Conservation (phyloP, 2,329 filamentous ascomycete genomes). For the Tolypocladium inflatum region DNA sequence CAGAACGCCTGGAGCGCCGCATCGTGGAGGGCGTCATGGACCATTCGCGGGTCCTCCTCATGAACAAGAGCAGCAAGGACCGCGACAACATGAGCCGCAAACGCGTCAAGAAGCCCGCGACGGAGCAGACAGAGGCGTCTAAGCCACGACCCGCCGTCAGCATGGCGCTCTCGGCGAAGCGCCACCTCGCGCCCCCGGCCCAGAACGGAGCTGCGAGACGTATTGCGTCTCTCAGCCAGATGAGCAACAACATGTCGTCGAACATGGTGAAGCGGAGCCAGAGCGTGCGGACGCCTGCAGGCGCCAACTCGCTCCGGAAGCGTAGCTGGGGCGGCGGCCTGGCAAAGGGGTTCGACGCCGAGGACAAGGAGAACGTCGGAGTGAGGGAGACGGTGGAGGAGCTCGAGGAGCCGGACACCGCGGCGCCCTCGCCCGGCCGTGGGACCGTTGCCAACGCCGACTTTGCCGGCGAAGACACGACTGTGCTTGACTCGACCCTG, state of each 20-base stretch:
- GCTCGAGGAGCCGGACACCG: slow-evolving; percentile 22
- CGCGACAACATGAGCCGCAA: slow-evolving; percentile 51
- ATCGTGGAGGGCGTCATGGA: slow-evolving; percentile 95
- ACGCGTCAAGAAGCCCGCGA: slow-evolving; percentile 35
- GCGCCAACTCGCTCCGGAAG: slow-evolving; percentile 46
- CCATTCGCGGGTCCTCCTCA: slow-evolving; percentile 83
- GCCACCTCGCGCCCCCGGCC: slow-evolving; percentile 34
- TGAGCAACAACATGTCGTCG: slow-evolving; percentile 61
- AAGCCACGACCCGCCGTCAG: slow-evolving; percentile 31
- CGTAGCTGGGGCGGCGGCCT: slow-evolving; percentile 55
- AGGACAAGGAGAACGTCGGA: slow-evolving; percentile 54
- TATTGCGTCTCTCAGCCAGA: slow-evolving; percentile 85
- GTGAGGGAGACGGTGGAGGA: slow-evolving; percentile 58
- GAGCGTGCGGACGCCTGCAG: slow-evolving; percentile 57
- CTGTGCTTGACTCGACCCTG: slow-evolving; percentile 8
- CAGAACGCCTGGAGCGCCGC: slow-evolving; percentile 79
- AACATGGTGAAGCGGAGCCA: slow-evolving; percentile 67
- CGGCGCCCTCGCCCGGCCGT: slow-evolving; percentile 5
- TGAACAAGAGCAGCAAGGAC: slow-evolving; percentile 51
- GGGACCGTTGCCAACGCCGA: slow-evolving; percentile 3
- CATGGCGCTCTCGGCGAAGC: slow-evolving; percentile 44
- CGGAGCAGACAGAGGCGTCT: slow-evolving; percentile 11
- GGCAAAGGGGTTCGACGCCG: slow-evolving; percentile 39
- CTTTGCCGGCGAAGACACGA: slow-evolving; percentile 5
- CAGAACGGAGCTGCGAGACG: slow-evolving; percentile 56